Base-by-base conservation (phyloP, 2,329 filamentous ascomycete species). In the Xylaria sp. region DNA sequence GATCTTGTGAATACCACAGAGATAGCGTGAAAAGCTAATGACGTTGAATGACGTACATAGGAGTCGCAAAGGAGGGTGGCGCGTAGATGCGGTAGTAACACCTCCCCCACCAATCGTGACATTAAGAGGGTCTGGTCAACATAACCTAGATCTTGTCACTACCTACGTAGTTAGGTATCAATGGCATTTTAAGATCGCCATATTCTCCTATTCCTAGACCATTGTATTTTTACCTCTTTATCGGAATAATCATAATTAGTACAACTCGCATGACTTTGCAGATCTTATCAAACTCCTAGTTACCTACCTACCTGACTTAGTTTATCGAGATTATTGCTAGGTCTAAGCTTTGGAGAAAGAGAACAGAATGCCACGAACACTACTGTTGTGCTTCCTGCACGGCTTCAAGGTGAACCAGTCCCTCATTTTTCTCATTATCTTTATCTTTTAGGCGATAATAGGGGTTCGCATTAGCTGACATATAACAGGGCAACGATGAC, bases 371-470 rank as follows among this genome's bases (percentile, higher is more conserved):
- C 72, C 82, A 60, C 83, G 84, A 62, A 91, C 90, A 25, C 79
- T 94, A 4, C 81, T 94, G 2, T 84, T 94, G 8, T 91, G 90
- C 77, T 93, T 93, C 77, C 88, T 94, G 59, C 91, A 94, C 78
- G 91, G 91, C 56, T 93, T 93, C 84, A 92, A 92, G 83, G 87
- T 87, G 28, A 59, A 70, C 9, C 0, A 13, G 28, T 13, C 20
- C 20, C 25, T 34, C 6, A 9, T 12, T n/a, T 10, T 6, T 25
- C 23, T 25, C 23, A 25, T 25, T 25, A 25, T 25, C 23, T 3
- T 25, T 9, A 31, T 20, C 23, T 7, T 39, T 15, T 25, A 2
- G 3, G 18, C 50, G 23, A 20, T 9, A 23, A 44, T 15, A 46
- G 13, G 15, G 34, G 23, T 41, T 50, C 18, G 34, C 12, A 13